Evolutionary conservation across 768 basidiomycete species (phyloP), one percentile per base, ranked within the genome.

Genomic region (Agaricus blazei): DNA sequence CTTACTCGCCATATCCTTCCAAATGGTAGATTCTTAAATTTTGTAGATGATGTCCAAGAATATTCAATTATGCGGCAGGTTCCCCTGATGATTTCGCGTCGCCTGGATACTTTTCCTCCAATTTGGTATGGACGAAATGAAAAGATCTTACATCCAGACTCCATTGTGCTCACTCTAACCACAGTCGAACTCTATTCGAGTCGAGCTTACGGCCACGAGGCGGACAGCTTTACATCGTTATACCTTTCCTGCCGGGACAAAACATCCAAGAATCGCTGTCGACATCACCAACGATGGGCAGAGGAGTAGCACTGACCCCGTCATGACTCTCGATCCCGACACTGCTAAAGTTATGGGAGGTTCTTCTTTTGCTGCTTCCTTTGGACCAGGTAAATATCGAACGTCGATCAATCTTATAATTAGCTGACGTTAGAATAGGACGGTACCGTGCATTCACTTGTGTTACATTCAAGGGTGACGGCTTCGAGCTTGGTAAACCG

Each of bases 281-380:
- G 85, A 87, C 55, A 72, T 85, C 48, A 82, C 83, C 1, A 82
- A 84, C 58, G 85, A 85, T 60, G 83, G 82, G 1, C 76, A 80
- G 58, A 68, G 68, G 38, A 82, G 80, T 59, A 75, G 74, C 53
- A 78, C 75, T 3, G 64, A 75, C 27, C 81, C 82, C 0, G 67
- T 68, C 2, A 74, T 83, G 68, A 68, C 69, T 0, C 65, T 85
- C 19, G 75, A 84, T 57, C 74, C 77, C 0, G 64, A 68, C 7
- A 79, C 77, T 2, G 79, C 73, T 1, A 73, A 79, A 29, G 76
- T 84, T n/a, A 70, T 68, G 24, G 82, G 82, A 9, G 73, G 70
- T 28, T 70, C 72, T 1, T 62, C 65, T 60, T 85, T 81, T 59
- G 73, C 76, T 7, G 77, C 79, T 7, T 81, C 79, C 0, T 86